Evolutionary conservation across 208 protist genomes (phyloP), one percentile per base, ranked within the genome.

Genomic region (Histomonas meleagridis): DNA sequence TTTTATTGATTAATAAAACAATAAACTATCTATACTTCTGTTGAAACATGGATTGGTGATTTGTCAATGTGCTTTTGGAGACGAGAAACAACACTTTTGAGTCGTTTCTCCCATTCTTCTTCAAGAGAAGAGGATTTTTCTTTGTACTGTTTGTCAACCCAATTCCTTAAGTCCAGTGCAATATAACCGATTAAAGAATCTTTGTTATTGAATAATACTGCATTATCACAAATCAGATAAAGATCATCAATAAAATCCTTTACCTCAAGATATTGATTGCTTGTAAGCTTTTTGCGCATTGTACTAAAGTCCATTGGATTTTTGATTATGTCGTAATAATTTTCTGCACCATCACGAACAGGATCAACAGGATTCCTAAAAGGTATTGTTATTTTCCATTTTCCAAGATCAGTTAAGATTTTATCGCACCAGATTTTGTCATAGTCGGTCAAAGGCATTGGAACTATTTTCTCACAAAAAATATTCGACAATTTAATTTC

Each of bases 331-430:
- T 72, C 65, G 0, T 43, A 43, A 72, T 72, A 72, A 72, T 72
- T 72, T 40, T 26, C 32, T 18, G 65, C 65, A 16, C 65, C 65
- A 43, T 72, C 65, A 43, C 40, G 32, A 72, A 72, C 40, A 23
- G 65, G 65, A 72, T 72, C 65, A 16, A 72, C 65, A 40, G 65
- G 65, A 72, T 40, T 26, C 38, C 76, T 86, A 21, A 86, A 86
- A 23, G 43, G 43, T 51, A 26, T 32, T 46, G 76, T 86, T 28
- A 86, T 38, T 26, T 40, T 43, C 76, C 76, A 86, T 57, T 86
- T 86, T n/a, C 51, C 38, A 18, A 86, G 55, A 10, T 86, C 40
- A 26, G 21, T 57, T 51, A 86, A 46, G 23, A 46, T 86, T 86
- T 86, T 86, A 53, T 43, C 28, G 16, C 76, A 86, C 76, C 76